Base-by-base conservation (phyloP, 1,139 yeast genomes). In the Suhomyces terraborum region DNA sequence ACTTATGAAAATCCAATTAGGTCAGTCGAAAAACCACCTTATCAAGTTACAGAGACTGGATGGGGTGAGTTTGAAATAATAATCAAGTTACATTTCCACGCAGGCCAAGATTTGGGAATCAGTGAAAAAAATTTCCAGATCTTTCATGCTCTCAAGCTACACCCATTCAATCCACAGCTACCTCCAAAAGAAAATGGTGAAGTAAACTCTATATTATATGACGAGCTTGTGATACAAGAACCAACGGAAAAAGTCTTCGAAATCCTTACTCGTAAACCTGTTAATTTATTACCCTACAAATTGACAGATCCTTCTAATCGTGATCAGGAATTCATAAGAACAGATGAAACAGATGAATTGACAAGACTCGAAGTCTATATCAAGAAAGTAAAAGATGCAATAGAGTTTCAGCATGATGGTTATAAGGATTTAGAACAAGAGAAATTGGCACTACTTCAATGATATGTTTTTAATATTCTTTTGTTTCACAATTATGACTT, bases 61-160 rank as follows among this genome's bases (percentile, higher is more conserved):
- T 93, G 99, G 99, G 99, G 99, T 48, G 99, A 93, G 62, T 93
- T 93, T 65, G 99, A 93, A 58, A 86, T 94, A 48, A 80, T 86
- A 29, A 83, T 93, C 43, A 88, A 91, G 61, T 79, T 93, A 24
- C 91, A 84, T 62, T 93, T 93, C 64, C 85, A 84, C 32, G 75
- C 84, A 19, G 96, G 88, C 24, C 84, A 95, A 13, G 78, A 73
- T 36, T 55, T 73, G 35, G 77, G 77, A 4, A 69, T 73, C 24
- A 84, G 84, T 53, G 99, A 94, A 60, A 94, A 93, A 68, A 84
- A 86, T 59, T 70, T 93, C 39, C 88, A 83, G 43, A 73, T 93
- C 40, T 88, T 88, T 58, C 98, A 93, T 60, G 96, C 88, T 49
- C 69, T 93, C 52, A 88, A 91, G 59, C 69, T 93, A 35, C 99